Conservation (phyloP, 73 alveolate genomes). For the Uronychia setigera region DNA sequence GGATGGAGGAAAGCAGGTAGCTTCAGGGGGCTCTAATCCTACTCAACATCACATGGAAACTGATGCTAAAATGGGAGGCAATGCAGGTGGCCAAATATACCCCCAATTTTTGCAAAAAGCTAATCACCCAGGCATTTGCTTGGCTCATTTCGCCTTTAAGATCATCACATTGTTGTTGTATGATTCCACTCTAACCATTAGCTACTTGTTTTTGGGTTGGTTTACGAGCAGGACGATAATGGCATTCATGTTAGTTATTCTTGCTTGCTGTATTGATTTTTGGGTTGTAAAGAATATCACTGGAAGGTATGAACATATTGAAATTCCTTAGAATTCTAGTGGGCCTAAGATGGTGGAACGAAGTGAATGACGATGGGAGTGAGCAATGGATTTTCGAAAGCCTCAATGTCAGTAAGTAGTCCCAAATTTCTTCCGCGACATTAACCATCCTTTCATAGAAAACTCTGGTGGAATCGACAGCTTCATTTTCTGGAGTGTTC, state of each 20-base stretch:
- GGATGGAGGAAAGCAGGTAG: neutral
- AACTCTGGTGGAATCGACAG: conserved; percentile 73
- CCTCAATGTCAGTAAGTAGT: conserved; percentile 22
- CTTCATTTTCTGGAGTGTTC: conserved; percentile 73
- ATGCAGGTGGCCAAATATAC: too few relatives aligned
- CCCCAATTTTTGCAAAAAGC: neutral
- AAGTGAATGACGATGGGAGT: conserved; percentile 78
- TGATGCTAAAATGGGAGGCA: neutral
- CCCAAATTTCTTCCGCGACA: too few relatives aligned
- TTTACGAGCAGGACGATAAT: neutral
- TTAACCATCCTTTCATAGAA: conserved; percentile 30
- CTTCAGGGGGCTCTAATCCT: too few relatives aligned
- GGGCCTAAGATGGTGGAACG: conserved; percentile 85
- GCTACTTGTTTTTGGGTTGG: neutral
- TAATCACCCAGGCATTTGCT: neutral
- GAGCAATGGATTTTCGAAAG: conserved; percentile 86
- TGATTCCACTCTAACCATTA: neutral
- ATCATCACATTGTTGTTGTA: neutral
- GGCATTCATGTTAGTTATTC: conserved; percentile 46
- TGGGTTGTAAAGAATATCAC: conserved; percentile 69
- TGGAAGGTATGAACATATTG: conserved; percentile 12
- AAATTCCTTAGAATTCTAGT: conserved; percentile 71
- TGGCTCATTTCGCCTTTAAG: neutral
- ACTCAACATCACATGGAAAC: neutral
- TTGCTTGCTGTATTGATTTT: conserved; percentile 48